phyloP scores from a whole-genome alignment of 2,329 filamentous ascomycete species.

The Coleophoma eucalyptorum region DNA sequence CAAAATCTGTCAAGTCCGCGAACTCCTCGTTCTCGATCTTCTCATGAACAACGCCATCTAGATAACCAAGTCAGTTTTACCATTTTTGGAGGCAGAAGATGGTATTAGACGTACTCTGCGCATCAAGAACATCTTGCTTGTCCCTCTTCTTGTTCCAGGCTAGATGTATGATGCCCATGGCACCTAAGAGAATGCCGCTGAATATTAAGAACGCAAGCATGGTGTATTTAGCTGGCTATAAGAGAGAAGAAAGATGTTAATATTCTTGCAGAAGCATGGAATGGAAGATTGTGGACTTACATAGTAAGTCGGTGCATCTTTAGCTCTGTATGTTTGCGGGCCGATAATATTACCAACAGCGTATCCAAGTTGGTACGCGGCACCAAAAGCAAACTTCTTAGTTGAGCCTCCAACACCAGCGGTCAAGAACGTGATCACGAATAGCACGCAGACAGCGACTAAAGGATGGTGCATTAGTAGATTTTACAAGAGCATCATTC shows the following conservation, averaged over 20 bases:
- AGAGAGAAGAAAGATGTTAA: neutral
- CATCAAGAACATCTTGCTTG: neutral
- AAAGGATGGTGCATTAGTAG: neutral
- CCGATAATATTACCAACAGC: slow-evolving; percentile 50
- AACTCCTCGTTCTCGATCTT: neutral
- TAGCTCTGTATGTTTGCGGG: slow-evolving; percentile 48
- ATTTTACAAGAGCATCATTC: neutral
- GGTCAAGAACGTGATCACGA: slow-evolving; percentile 1
- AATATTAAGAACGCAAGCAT: neutral
- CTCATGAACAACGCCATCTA: neutral
- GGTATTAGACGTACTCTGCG: neutral
- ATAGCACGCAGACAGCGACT: neutral
- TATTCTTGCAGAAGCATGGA: neutral
- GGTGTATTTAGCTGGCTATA: neutral
- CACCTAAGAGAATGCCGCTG: neutral
- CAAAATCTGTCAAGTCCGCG: slow-evolving; percentile 1
- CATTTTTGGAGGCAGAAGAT: neutral
- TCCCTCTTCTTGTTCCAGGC: neutral
- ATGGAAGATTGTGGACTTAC: slow-evolving; percentile 2
- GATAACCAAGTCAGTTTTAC: neutral
- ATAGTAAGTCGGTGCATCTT: slow-evolving; percentile 42
- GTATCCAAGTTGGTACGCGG: slow-evolving; percentile 11
- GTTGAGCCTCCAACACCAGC: neutral
- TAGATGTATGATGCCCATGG: neutral
- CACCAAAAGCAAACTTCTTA: neutral